Base-by-base conservation (phyloP, 805 yeast species). In the Helenozyma baotianmanensis region DNA sequence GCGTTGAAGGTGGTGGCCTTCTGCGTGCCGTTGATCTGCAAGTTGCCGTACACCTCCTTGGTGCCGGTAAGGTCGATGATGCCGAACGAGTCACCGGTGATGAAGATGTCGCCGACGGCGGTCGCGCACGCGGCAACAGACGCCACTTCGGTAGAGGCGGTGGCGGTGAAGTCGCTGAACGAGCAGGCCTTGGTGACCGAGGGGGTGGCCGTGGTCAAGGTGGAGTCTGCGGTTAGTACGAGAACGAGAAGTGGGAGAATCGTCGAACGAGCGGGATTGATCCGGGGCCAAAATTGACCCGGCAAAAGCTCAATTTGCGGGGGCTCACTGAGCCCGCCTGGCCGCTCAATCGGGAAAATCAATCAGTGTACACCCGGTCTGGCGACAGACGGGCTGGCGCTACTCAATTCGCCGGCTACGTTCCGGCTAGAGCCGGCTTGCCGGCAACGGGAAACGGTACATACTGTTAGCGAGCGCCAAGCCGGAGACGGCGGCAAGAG, bases 81-180 rank as follows among this genome's bases (percentile, higher is more conserved):
- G 45, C 78, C 80, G 41, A 81, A 61, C 13, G 42, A 48, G 43
- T 64, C 70, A 66, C 89, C 89, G 37, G 72, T 54, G 55, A 90
- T 72, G 64, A 68, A 60, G 51, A 92, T 67, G 59, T 80, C 80
- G 73, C 96, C 97, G 44, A 75, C 74, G 48, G 92, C 72, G 42
- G 87, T 82, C 23, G 74, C 61, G 77, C 98, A 92, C 29, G 78
- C 70, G 30, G 85, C 62, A 34, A 82, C 74, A 17, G 60, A 53
- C 51, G 87, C 95, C 56, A 90, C 77, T 48, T 87, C 89, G 21
- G 83, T 50, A 64, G 88, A 87, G 26, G 80, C 76, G 35, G 92
- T 78, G 50, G 87, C 95, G 33, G 95, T 84, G 48, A 71, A 68
- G 30, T 65, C 60, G 18, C 67, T 51, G 68, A 81, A 77, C 23